Evolutionary conservation across 345 rosid species (phyloP).

Genomic region (Heritiera fomes): DNA sequence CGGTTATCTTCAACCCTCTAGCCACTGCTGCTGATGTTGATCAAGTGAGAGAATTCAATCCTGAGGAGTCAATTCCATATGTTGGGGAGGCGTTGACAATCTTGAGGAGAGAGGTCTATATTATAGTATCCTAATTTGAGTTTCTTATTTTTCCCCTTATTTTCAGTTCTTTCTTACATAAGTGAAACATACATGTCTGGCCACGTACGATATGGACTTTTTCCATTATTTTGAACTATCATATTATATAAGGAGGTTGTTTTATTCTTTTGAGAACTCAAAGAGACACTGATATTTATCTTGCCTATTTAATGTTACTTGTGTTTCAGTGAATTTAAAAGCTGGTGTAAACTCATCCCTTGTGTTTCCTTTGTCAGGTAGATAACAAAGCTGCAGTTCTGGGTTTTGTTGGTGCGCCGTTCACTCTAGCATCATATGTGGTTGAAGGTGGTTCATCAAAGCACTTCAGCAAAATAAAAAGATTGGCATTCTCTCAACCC

Average conservation of each 20-base stretch:
- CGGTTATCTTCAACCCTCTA: slow-evolving; percentile 79
- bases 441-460: slow-evolving; percentile 98
- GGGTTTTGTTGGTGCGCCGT: slow-evolving; percentile 98
- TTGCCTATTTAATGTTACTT: background rate
- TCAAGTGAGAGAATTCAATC: slow-evolving; percentile 79
- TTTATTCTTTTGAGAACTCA: background rate
- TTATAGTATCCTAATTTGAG: slow-evolving; percentile 5
- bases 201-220: background rate
- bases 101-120: slow-evolving; percentile 75
- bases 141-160: slow-evolving; percentile 12
- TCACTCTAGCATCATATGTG: slow-evolving; percentile 91
- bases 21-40: slow-evolving; percentile 66
- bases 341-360: background rate
- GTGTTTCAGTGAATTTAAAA: slow-evolving; percentile 4
- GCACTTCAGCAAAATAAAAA: slow-evolving; percentile 82
- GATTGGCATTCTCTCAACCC: slow-evolving; percentile 90
- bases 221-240: background rate
- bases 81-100: slow-evolving; percentile 93
- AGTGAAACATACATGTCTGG: background rate
- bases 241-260: background rate
- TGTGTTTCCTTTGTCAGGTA: slow-evolving; percentile 47
- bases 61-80: slow-evolving; percentile 86
- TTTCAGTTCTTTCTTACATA: slow-evolving; percentile 1
- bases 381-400: slow-evolving; percentile 77
- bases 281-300: background rate